These are phyloP conservation scores for Ophiostoma quercus DNA, from an alignment of 2,329 filamentous ascomycete species.

Conservation along the genomic window DNA sequence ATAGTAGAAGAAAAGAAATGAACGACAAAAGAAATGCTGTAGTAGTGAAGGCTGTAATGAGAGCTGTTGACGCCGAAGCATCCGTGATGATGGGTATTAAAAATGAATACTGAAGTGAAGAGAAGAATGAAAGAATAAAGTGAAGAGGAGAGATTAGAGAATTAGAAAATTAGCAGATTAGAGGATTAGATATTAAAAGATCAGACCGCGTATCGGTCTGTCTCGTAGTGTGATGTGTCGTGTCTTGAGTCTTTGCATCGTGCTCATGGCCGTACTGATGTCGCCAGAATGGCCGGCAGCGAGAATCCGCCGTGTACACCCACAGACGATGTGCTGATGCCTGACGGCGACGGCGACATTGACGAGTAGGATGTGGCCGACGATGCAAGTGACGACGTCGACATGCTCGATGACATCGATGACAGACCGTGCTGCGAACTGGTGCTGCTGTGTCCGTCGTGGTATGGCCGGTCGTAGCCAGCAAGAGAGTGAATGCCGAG, in stretches of 20 bases:
- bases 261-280: background rate
- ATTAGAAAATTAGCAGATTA: slow-evolving; percentile 6
- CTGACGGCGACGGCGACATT: slow-evolving; percentile 15
- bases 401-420: slow-evolving; percentile 17
- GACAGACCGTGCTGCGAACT: slow-evolving; percentile 16
- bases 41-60: background rate
- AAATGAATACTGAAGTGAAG: background rate
- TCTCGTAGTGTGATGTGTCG: background rate
- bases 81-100: background rate
- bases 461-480: slow-evolving; percentile 13
- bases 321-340: background rate
- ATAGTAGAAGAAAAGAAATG: background rate
- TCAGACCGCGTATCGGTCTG: background rate
- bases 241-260: background rate
- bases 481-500: slow-evolving; percentile 13
- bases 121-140: background rate
- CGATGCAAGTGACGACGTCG: slow-evolving; percentile 12
- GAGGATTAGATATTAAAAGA: slow-evolving; percentile 2
- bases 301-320: slow-evolving; percentile 18
- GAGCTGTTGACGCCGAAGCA: background rate
- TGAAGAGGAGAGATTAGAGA: background rate
- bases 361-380: slow-evolving; percentile 19
- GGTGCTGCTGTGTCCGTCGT: slow-evolving; percentile 10
- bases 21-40: background rate
- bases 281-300: slow-evolving; percentile 20